A percentile compares a stretch with the other conserved stretches of the same genome.
Evolutionary conservation across 2,329 filamentous ascomycete genomes (phyloP).

Genomic region (Lachnum nothofagi): DNA sequence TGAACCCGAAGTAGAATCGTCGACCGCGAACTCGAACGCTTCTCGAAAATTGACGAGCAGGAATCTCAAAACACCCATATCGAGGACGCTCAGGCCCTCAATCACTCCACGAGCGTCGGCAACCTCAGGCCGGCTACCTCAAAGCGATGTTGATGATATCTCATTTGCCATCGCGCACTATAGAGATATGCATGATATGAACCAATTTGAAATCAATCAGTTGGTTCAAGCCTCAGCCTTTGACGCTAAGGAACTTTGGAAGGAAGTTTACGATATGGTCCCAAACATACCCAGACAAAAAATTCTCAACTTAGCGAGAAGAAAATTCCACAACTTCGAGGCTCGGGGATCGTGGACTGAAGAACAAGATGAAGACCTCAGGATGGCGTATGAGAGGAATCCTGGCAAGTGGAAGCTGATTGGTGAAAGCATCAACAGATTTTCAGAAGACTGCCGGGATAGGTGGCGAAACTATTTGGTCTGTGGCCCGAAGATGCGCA

Average conservation of each 20-base stretch:
- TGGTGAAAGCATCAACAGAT: slow-evolving; percentile 56
- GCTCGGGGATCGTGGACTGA: slow-evolving; percentile 54
- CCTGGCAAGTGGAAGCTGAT: slow-evolving; percentile 57
- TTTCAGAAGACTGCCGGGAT: slow-evolving; percentile 62
- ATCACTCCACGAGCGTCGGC: slow-evolving; percentile 2
- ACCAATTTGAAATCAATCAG: slow-evolving; percentile 44
- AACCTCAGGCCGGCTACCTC: neutral
- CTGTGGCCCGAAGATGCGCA: slow-evolving; percentile 47
- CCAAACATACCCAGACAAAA: slow-evolving; percentile 49
- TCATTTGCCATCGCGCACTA: slow-evolving; percentile 38
- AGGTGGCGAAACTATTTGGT: slow-evolving; percentile 65
- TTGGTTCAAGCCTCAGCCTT: slow-evolving; percentile 35
- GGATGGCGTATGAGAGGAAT: slow-evolving; percentile 40
- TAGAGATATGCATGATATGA: slow-evolving; percentile 39
- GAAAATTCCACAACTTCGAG: slow-evolving; percentile 61
- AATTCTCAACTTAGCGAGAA: slow-evolving; percentile 52
- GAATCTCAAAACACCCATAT: neutral
- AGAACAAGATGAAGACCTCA: slow-evolving; percentile 54
- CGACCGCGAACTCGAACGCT: neutral
- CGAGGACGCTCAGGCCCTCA: slow-evolving; percentile 2
- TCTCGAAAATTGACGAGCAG: neutral
- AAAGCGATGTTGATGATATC: slow-evolving; percentile 11
- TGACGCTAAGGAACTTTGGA: slow-evolving; percentile 47
- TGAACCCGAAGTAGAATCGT: slow-evolving; percentile 9
- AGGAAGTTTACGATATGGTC: slow-evolving; percentile 42